A percentile compares a stretch with the other conserved stretches of the same genome.
Evolutionary conservation across 2,329 filamentous ascomycete genomes (phyloP).

Genomic region (Ophiostoma novo-ulmi): DNA sequence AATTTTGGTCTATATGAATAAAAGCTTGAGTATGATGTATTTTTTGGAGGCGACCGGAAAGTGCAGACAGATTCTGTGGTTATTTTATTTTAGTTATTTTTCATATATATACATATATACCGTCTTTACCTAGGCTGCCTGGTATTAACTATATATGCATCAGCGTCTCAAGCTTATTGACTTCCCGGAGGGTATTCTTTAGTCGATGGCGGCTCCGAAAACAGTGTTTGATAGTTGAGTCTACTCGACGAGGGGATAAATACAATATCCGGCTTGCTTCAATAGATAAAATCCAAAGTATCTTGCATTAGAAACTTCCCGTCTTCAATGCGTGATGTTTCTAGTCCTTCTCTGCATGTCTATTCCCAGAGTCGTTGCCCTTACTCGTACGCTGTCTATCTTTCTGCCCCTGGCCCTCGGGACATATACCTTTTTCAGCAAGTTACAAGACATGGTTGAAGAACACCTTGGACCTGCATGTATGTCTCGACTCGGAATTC

Average conservation of each 20-base stretch:
- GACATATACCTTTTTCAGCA: not conserved
- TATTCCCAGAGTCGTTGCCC: not conserved
- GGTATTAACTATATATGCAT: not conserved
- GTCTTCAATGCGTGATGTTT: not conserved
- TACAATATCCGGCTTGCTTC: not conserved
- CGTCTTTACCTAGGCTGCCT: not conserved
- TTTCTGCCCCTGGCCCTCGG: too few species aligned
- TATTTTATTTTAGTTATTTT: not conserved
- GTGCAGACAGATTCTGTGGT: not conserved
- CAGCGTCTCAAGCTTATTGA: not conserved
- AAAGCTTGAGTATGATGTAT: not conserved
- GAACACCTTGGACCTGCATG: not conserved
- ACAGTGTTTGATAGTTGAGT: not conserved
- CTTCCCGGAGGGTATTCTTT: not conserved
- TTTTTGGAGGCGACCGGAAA: not conserved
- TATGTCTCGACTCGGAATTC: not conserved
- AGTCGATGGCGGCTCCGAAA: not conserved
- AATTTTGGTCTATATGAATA: not conserved
- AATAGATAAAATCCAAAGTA: not conserved
- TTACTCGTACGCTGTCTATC: too few species aligned
- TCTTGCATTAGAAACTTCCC: not conserved
- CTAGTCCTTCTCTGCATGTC: not conserved
- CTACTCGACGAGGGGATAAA: not conserved
- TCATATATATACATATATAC: not conserved
- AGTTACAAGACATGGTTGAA: not conserved